Evolutionary conservation across 495 filamentous ascomycete species (phyloP), one percentile per base, ranked within the genome.

Genomic region (Xanthoparmelia taractica): DNA sequence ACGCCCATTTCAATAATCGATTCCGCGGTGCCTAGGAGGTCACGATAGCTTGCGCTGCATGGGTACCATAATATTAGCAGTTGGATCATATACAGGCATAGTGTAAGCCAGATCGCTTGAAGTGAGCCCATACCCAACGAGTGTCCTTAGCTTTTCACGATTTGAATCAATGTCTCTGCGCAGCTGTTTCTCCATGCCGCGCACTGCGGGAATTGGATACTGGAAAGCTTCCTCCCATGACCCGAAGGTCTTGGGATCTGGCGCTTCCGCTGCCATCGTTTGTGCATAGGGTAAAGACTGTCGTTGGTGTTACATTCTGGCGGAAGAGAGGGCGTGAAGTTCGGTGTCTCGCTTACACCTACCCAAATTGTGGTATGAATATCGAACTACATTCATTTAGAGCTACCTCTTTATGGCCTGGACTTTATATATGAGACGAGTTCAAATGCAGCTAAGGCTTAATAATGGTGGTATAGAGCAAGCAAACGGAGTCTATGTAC

Each of bases 1-100:
- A 69, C 74, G 52, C 92, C 86, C 92, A 98, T 97, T 57, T 84
- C 80, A 34, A 97, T 85, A 69, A 98, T 98, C 31, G 85, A 84
- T 71, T 96, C 92, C 36, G 94, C 94, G 1, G 95, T 97, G 55
- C 89, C 89, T 25, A 98, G 85, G 15, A 97, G 84, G 66, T 96
- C 90, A 70, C 94, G 85, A 74, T 98, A 98, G 72, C 90, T 88
- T 62, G 83, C 89, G n/a, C 86, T 88, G 68, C 57, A 20, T 38
- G 37, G 59, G 8, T 18, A 47, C 45, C 27, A 48, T 20, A 59
- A n/a, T 20, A 18, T 72, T 17, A 67, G 58, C 59, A 13, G n/a
- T 40, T 18, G 10, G 27, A n/a, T 0, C 11, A 3, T 18, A 10
- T 23, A 33, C 5, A 23, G 11, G 20, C 17, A 47, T 31, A 18